phyloP scores from a whole-genome alignment of 352 stramenopile genomes.

The Pythium insidiosum region DNA sequence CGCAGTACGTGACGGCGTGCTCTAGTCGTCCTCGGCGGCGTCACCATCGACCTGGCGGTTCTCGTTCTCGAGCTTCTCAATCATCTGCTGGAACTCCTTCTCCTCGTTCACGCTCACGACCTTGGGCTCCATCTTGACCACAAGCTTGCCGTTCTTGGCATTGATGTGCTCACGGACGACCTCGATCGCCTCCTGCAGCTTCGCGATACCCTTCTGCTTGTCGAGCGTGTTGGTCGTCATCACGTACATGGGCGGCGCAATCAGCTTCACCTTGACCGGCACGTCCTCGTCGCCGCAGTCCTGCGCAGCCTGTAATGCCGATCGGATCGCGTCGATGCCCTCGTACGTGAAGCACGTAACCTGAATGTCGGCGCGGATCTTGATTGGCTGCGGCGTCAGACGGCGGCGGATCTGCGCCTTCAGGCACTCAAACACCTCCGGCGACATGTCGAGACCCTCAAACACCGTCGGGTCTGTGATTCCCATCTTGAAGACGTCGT shows the following conservation, averaged over 20 bases:
- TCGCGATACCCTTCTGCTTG: slow-evolving; percentile 96
- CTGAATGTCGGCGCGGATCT: slow-evolving; percentile 99
- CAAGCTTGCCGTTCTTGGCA: slow-evolving; percentile 91
- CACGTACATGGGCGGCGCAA: slow-evolving; percentile 99
- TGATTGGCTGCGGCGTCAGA: slow-evolving; percentile 98
- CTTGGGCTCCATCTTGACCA: slow-evolving; percentile 99
- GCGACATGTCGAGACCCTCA: slow-evolving; percentile 87
- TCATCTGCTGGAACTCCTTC: slow-evolving; percentile 98
- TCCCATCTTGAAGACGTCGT: slow-evolving; percentile 98
- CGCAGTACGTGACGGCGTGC: too few species aligned
- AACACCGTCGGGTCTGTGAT: slow-evolving; percentile 90
- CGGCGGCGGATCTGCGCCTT: slow-evolving; percentile 95
- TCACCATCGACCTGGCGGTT: slow-evolving; percentile 98
- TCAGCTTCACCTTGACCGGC: slow-evolving; percentile 98
- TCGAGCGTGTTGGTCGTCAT: slow-evolving; percentile 98
- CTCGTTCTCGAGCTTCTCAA: slow-evolving; percentile 98
- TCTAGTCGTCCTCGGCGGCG: slow-evolving; percentile 90
- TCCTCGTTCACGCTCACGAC: slow-evolving; percentile 98
- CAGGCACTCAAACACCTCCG: slow-evolving; percentile 84
- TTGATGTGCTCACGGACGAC: slow-evolving; percentile 91
- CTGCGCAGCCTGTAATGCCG: slow-evolving; percentile 91
- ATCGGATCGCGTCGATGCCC: slow-evolving; percentile 98
- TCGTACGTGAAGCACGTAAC: slow-evolving; percentile 99
- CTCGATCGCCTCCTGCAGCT: slow-evolving; percentile 95
- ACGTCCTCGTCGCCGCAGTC: slow-evolving; percentile 83